Base-by-base conservation (phyloP, 1,284 basidiomycete species). In the Earliella scabrosa region DNA sequence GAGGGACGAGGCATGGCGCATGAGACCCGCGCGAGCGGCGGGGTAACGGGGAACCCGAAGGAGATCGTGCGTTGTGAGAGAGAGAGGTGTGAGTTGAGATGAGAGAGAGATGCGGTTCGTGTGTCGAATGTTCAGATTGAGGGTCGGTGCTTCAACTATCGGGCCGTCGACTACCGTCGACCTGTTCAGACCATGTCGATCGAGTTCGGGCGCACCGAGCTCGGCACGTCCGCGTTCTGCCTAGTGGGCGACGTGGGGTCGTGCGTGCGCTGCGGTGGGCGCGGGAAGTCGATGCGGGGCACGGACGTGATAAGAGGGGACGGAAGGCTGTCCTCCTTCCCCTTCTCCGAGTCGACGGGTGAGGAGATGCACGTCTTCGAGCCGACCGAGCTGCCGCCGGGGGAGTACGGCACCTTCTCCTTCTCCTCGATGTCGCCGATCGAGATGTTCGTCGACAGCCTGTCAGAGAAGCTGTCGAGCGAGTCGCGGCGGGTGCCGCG, bases 401-500 rank as follows among this genome's bases (percentile, higher is more conserved):
- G 65, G 9, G 69, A 68, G 53, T 66, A 67, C 23, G 61, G 45
- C 14, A 40, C 54, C 60, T 66, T 66, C 23, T 59, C 50, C 36
- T 69, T 67, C 39, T 66, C 65, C 24, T 63, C 63, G 36, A 57
- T 35, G 48, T 66, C 60, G 39, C 52, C 59, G 38, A 71, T 56
- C 41, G 67, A 67, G 57, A 72, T 67, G 16, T 71, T 67, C 26
- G 64, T 69, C 44, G 71, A 72, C 16, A 72, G 63, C 51, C 60
- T 58, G 63, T 72, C 71, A 29, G 66, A 66, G 59, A 69, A 68
- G 14, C 68, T 71, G 44, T 59, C 47, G 34, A 68, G 43, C 13
- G 73, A 72, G 47, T 60, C 64, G 51, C 66, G 66, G 43, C 60
- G 60, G 49, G 50, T 54, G 50, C 47, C 54, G 51, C 64, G 68